These are phyloP conservation scores for Syncephalis fuscata DNA, from an alignment of 371 early-diverging fungal genomes.

Conservation along the genomic window DNA sequence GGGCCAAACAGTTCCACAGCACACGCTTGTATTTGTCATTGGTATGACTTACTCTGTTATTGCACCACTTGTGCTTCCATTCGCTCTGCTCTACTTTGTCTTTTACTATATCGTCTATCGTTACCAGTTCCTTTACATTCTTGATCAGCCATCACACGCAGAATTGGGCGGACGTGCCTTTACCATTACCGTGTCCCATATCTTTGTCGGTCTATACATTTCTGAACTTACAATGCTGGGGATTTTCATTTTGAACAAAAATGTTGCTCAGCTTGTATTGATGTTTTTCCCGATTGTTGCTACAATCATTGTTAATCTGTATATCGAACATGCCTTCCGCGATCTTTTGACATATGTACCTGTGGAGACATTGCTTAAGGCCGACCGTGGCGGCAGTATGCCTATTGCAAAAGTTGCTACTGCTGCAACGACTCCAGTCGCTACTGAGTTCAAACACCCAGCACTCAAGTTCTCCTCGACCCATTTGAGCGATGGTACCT, in stretches of 20 bases:
- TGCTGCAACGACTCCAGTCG: too few species aligned
- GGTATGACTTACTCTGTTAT: constrained; percentile 46
- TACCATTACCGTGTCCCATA: constrained; percentile 44
- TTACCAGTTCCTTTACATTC: constrained; percentile 66
- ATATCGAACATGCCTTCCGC: not conserved
- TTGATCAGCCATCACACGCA: constrained; percentile 25
- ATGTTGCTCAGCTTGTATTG: constrained; percentile 8
- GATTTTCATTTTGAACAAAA: constrained; percentile 32
- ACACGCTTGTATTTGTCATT: constrained; percentile 45
- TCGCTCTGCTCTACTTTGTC: constrained; percentile 55
- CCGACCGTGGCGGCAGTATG: too few species aligned
- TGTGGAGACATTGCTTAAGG: too few species aligned
- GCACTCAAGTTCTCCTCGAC: too few species aligned
- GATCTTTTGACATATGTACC: too few species aligned
- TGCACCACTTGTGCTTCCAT: constrained; percentile 62
- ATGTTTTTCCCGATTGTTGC: constrained; percentile 8
- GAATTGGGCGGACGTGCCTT: constrained; percentile 53
- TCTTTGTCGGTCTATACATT: constrained; percentile 47
- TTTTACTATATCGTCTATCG: constrained; percentile 57
- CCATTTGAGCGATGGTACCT: too few species aligned
- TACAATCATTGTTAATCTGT: constrained; percentile 3
- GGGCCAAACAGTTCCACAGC: constrained; percentile 28
- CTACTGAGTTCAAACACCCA: too few species aligned
- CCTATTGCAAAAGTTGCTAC: too few species aligned
- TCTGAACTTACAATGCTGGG: constrained; percentile 50